Evolutionary conservation across 1,139 yeast species (phyloP).

Genomic region (Debaryomycetaceae sp.): DNA sequence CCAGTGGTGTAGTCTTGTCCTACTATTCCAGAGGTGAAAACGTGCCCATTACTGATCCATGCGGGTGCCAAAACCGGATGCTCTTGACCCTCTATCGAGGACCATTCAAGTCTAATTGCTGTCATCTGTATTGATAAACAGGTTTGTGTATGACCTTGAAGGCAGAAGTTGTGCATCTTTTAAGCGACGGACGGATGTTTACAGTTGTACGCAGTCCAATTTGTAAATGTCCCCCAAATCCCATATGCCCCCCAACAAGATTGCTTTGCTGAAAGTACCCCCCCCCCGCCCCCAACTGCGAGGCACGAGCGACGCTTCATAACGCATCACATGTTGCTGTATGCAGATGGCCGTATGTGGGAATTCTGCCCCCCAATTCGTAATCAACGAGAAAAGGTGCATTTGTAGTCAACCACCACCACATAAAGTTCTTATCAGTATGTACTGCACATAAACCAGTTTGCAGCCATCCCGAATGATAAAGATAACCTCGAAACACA

Average conservation of each 20-base stretch:
- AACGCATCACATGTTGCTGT: too few species aligned
- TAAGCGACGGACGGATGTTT: neutral
- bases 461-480: too few species aligned
- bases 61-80: slow-evolving; percentile 43
- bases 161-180: too few species aligned
- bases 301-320: too few species aligned
- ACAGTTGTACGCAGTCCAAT: slow-evolving; percentile 1
- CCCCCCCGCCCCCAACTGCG: neutral
- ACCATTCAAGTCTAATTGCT: slow-evolving; percentile 36
- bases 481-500: too few species aligned
- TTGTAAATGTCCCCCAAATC: neutral
- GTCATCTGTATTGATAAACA: slow-evolving; percentile 11
- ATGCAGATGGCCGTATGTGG: too few species aligned
- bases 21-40: slow-evolving; percentile 43
- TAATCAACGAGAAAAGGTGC: too few species aligned
- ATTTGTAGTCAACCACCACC: too few species aligned
- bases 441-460: too few species aligned
- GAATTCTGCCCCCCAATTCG: too few species aligned
- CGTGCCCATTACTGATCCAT: slow-evolving; percentile 43
- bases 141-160: neutral
- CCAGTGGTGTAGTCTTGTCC: slow-evolving; percentile 33
- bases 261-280: neutral
- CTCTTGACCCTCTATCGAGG: slow-evolving; percentile 33
- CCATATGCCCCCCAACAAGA: slow-evolving; percentile 1
- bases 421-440: too few species aligned